A percentile compares a stretch with the other conserved stretches of the same genome.
Conservation (phyloP, 768 basidiomycete genomes). For the Amyloporia xantha region DNA sequence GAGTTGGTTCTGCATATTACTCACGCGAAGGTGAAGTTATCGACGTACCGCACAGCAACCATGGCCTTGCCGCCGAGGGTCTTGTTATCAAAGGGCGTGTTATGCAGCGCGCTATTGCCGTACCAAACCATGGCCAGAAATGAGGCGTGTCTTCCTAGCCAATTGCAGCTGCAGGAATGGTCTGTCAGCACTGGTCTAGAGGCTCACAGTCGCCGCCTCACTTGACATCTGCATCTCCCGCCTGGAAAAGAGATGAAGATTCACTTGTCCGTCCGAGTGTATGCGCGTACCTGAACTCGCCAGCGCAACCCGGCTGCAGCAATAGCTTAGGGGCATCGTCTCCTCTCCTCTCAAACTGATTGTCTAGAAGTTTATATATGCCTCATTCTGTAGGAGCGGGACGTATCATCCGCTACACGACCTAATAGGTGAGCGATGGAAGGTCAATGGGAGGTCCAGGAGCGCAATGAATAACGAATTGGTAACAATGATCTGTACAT, state of each 20-base stretch:
- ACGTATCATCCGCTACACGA: conserved; percentile 63
- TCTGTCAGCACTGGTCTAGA: not conserved
- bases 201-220: conserved; percentile 1
- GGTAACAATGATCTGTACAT: too few relatives aligned
- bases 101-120: conserved; percentile 33
- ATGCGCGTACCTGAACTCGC: conserved; percentile 33
- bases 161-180: conserved; percentile 26
- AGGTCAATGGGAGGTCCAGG: too few relatives aligned
- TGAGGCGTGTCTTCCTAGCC: conserved; percentile 32
- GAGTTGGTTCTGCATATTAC: conserved; percentile 23
- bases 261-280: conserved; percentile 28
- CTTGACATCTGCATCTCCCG: conserved; percentile 32
- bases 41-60: conserved; percentile 57
- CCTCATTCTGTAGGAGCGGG: conserved; percentile 54
- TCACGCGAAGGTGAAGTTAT: conserved; percentile 62
- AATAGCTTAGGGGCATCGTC: conserved; percentile 55
- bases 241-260: conserved; percentile 27
- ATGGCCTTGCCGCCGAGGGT: conserved; percentile 46
- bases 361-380: conserved; percentile 45
- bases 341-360: conserved; percentile 46
- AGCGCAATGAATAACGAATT: too few relatives aligned
- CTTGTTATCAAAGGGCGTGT: conserved; percentile 44
- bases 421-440: too few relatives aligned
- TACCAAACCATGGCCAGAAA: conserved; percentile 43
- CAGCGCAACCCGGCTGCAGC: conserved; percentile 40